Conservation (phyloP, 305 asterid species). For the Solanum hybrid region DNA sequence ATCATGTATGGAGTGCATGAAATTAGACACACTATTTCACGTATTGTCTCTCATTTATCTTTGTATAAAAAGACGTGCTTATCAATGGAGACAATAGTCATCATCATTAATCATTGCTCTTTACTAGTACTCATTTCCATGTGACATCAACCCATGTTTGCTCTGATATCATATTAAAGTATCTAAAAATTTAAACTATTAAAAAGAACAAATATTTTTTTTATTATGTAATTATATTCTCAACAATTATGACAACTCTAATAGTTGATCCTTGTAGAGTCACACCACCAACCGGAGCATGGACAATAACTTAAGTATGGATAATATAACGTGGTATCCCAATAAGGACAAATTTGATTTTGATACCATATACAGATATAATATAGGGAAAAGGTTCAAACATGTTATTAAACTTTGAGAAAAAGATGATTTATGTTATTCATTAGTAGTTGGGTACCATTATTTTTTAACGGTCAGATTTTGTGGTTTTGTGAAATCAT, state of each 20-base stretch:
- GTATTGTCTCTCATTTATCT: neutral
- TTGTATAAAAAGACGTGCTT: neutral
- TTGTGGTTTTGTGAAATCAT: neutral
- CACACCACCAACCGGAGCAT: neutral
- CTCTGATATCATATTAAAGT: too few species aligned
- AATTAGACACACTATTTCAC: neutral
- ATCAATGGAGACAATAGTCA: conserved; percentile 22
- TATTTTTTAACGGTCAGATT: neutral
- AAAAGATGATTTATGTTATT: neutral
- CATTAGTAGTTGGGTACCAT: neutral
- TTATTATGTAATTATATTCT: neutral
- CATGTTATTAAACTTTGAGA: neutral
- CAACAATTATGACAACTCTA: neutral
- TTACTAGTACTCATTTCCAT: neutral
- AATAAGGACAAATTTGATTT: neutral
- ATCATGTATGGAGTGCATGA: neutral
- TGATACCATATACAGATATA: neutral
- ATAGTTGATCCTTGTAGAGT: neutral
- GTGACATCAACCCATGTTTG: neutral
- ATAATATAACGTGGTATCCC: neutral
- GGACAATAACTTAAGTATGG: neutral
- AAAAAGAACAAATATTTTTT: too few species aligned
- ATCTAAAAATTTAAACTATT: too few species aligned
- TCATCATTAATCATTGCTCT: conserved; percentile 15
- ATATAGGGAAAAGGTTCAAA: neutral